These are phyloP conservation scores for Sclerotinia minor DNA, from an alignment of 2,329 filamentous ascomycete genomes.

Conservation along the genomic window DNA sequence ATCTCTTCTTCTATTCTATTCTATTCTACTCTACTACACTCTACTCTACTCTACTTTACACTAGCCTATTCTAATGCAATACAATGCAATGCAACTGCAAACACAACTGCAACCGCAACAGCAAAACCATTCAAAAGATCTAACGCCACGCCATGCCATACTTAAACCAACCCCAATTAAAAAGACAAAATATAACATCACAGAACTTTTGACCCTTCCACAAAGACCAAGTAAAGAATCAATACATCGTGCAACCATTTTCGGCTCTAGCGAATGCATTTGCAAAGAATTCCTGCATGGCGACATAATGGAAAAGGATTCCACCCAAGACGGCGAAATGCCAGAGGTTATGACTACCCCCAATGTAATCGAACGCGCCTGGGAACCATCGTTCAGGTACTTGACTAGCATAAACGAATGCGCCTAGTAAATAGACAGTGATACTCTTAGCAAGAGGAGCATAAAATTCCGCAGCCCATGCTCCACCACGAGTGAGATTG, in stretches of 20 bases:
- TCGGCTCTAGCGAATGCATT: slow-evolving; percentile 68
- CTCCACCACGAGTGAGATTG: slow-evolving; percentile 70
- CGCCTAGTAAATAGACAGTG: slow-evolving; percentile 80
- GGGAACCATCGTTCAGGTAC: slow-evolving; percentile 91
- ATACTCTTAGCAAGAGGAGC: slow-evolving; percentile 82
- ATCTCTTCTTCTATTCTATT: slow-evolving; percentile 6
- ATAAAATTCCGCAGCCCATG: slow-evolving; percentile 87
- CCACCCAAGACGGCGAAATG: slow-evolving; percentile 91
- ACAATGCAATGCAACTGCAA: neutral
- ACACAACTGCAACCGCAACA: neutral
- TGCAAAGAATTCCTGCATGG: slow-evolving; percentile 94
- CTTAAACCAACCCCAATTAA: neutral
- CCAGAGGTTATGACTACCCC: slow-evolving; percentile 97
- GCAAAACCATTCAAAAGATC: neutral
- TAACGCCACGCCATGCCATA: slow-evolving; percentile 20
- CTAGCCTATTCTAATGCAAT: neutral
- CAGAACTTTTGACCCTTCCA: neutral
- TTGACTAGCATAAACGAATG: slow-evolving; percentile 85
- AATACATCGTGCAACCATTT: slow-evolving; percentile 39
- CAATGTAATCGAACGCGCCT: slow-evolving; percentile 91
- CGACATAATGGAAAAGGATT: slow-evolving; percentile 94
- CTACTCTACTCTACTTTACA: neutral
- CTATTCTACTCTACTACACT: neutral
- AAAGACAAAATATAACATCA: neutral
- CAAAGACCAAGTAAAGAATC: slow-evolving; percentile 15